phyloP scores from a whole-genome alignment of 176 grass and related monocot species.

The Cenchrus purpureus region DNA sequence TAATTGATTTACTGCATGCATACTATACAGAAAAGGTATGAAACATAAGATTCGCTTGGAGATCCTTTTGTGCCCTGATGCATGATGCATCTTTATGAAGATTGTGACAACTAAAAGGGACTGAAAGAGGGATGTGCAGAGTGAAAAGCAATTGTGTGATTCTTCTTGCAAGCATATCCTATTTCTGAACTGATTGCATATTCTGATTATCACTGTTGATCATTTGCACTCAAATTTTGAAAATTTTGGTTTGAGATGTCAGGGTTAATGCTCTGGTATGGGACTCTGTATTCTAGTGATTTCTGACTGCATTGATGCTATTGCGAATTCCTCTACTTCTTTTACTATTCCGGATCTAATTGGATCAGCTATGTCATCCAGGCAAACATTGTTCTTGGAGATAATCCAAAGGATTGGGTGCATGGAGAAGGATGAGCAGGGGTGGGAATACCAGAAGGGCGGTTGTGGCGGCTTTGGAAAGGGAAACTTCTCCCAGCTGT shows the following conservation, averaged over 20 bases:
- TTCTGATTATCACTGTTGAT: background rate
- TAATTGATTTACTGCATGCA: background rate
- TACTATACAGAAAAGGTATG: background rate
- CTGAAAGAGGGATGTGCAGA: slow-evolving; percentile 23
- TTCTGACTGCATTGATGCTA: background rate
- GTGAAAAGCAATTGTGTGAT: background rate
- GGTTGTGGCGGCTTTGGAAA: slow-evolving; percentile 85
- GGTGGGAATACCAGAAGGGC: slow-evolving; percentile 82
- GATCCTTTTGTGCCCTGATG: slow-evolving; percentile 21
- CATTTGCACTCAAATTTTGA: background rate
- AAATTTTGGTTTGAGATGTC: background rate
- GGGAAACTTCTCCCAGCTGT: slow-evolving; percentile 91
- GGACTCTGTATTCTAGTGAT: background rate
- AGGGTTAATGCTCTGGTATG: background rate
- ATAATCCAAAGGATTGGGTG: slow-evolving; percentile 91
- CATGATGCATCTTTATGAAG: slow-evolving; percentile 35
- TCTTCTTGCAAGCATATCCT: slow-evolving; percentile 1
- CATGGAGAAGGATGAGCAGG: slow-evolving; percentile 72
- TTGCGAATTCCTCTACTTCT: background rate
- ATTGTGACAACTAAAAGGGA: slow-evolving; percentile 9
- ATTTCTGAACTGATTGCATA: background rate
- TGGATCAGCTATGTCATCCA: slow-evolving; percentile 30
- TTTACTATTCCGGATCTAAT: slow-evolving; percentile 24
- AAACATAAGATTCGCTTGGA: background rate
- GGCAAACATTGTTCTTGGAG: slow-evolving; percentile 91